Evolutionary conservation across 371 early-diverging fungal species (phyloP), one percentile per base, ranked within the genome.

Genomic region (Apophysomyces variabilis): DNA sequence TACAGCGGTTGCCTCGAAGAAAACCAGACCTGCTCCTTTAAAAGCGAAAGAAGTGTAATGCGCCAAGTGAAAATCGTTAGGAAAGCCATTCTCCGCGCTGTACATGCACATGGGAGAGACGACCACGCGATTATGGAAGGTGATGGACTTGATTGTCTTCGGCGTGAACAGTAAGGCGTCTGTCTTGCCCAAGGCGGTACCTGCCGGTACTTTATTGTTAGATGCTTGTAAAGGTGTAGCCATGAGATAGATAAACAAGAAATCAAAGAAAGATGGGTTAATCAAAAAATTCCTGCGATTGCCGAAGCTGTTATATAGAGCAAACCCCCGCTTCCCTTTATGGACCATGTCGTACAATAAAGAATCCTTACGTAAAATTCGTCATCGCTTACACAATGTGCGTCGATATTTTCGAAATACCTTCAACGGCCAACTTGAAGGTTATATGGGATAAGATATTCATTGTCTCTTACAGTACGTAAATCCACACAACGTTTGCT

Each of bases 1-100:
- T 5, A 96, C 94, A 6, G 85, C 93, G 0, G 93, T 90, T 5
- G 96, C 95, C 69, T 96, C 96, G 16, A 90, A 74, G 36, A 94
- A 72, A 56, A 93, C 74, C 43, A 91, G 69, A 12, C 93, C 94
- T 1, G 87, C 94, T 2, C 94, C 94, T 36, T 79, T 82, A 18
- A 87, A 60, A 5, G 95, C 93, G 66, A 83, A 91, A 57, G 87
- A 77, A 43, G 90, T 87, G 57, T 85, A 71, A 74, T 95, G 93
- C 7, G 83, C 77, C n/a, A 93, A 63, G 26, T 71, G 71, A 21
- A 64, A 71, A 46, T 71, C 64, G n/a, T 71, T 71, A 38, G 66
- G 35, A 12, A 12, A 21, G 6, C 71, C 71, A 57, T 71, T 54
- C 35, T 71, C 64, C 38, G 62, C 58, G 21, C 71, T 71, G 62